Evolutionary conservation across 140 eudicot species (phyloP), one percentile per base, ranked within the genome.

Genomic region (Senecio squalidus): DNA sequence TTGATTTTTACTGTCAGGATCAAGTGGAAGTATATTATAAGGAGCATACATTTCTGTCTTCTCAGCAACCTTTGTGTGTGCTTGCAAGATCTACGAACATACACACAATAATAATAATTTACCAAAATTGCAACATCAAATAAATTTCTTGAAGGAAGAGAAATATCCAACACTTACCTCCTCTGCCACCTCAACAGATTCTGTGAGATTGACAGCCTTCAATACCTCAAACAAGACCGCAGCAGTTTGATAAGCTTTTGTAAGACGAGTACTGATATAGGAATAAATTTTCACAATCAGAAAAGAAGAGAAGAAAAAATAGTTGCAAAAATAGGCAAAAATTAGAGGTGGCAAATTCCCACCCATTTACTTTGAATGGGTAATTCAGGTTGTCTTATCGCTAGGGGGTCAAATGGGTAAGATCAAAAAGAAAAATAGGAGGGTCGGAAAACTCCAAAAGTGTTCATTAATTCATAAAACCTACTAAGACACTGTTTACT

Each of bases 181-280:
- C 8, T 83, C 82, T 64, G 72, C 86, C 73, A 92, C 91, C 27
- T 84, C 93, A 66, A 79, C 77, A 48, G 78, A 29, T 66, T 92
- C 96, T 5, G 71, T 75, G 74, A 79, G 62, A 67, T 92, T 92
- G 48, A 92, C 98, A 57, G 96, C 96, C 79, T 61, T 87, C 68
- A 87, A 60, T 27, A 92, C 98, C 72, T 92, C 95, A 84, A 92
- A 92, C 21, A 92, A 89, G 47, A 92, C 95, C 60, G 94, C 89
- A 50, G 98, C 98, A 38, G 98, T 92, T 78, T 92, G 98, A 70
- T 87, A 87, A 16, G 96, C 98, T 75, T 92, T 92, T 67, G 98
- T 92, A 61, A 87, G 96, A 58, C 94, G 94, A 23, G 96, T 82
- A 75, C 98, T 91, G 82, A 56, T 20, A 22, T 40, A 58, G 38